phyloP scores from a whole-genome alignment of 164 flowering plant species.

The Piper longum region DNA sequence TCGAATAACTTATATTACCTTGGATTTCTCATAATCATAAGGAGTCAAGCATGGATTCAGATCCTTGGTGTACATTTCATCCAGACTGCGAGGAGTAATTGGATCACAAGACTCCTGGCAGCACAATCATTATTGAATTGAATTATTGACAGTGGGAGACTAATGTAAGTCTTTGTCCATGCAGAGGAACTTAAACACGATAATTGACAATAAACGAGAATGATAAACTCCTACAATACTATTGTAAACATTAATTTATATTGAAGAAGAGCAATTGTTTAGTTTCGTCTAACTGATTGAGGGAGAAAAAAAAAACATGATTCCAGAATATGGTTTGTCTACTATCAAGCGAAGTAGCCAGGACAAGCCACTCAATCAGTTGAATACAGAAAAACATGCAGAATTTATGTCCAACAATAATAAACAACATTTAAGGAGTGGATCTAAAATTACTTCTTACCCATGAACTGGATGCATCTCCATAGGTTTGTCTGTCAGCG shows the following conservation, averaged over 20 bases:
- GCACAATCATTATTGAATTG: background rate
- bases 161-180: background rate
- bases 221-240: constrained; percentile 2
- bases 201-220: too few species aligned
- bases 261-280: constrained; percentile 36
- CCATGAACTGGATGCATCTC: too few species aligned
- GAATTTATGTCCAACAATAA: too few species aligned
- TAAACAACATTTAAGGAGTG: too few species aligned
- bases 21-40: constrained; percentile 29
- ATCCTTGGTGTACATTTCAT: constrained; percentile 66
- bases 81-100: constrained; percentile 50
- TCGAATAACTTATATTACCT: constrained; percentile 20
- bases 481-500: too few species aligned
- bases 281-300: background rate
- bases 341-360: too few species aligned
- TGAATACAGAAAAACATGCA: too few species aligned
- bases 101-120: constrained; percentile 44
- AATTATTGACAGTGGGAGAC: background rate
- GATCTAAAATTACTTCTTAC: too few species aligned
- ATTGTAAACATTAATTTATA: constrained; percentile 62
- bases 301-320: constrained; percentile 26
- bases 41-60: constrained; percentile 91
- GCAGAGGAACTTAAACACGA: too few species aligned
- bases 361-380: too few species aligned
- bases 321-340: too few species aligned